Conservation (phyloP, 257 asterid genomes). For the Asclepias syriaca region DNA sequence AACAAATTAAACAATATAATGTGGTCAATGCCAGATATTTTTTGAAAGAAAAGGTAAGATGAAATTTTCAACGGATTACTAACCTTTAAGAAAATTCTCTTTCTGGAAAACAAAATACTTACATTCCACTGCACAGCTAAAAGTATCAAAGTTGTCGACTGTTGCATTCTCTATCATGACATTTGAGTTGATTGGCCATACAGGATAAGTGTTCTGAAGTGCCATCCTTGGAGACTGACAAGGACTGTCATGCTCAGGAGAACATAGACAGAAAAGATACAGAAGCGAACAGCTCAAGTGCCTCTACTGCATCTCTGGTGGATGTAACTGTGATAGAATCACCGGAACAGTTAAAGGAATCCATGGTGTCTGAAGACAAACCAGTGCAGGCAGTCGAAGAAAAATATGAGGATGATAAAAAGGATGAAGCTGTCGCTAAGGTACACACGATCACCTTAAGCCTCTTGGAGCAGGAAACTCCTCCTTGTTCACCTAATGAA, state of each 20-base stretch:
- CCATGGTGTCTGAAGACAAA: not conserved
- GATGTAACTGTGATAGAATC: not conserved
- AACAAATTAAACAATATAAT: not conserved
- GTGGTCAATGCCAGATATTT: not conserved
- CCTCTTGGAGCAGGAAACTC: not conserved
- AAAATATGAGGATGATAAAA: not conserved
- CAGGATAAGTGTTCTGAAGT: not conserved
- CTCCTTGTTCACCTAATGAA: not conserved
- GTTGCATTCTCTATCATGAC: not conserved
- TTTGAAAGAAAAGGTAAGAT: not conserved
- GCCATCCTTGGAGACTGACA: not conserved
- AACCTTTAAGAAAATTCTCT: not conserved
- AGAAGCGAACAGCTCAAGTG: not conserved
- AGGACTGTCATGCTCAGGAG: not conserved
- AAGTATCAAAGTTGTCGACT: not conserved
- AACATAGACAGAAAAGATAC: not conserved
- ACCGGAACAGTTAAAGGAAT: not conserved
- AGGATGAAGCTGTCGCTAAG: not conserved
- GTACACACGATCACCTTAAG: slow-evolving; percentile 13
- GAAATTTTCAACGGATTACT: not conserved
- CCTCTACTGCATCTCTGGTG: not conserved
- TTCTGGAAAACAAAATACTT: not conserved
- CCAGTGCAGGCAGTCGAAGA: not conserved
- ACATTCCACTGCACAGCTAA: not conserved
- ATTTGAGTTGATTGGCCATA: not conserved